A percentile compares a stretch with the other conserved stretches of the same genome.
phyloP scores from a whole-genome alignment of 352 stramenopile genomes.

The Phytophthora fragariaefolia region DNA sequence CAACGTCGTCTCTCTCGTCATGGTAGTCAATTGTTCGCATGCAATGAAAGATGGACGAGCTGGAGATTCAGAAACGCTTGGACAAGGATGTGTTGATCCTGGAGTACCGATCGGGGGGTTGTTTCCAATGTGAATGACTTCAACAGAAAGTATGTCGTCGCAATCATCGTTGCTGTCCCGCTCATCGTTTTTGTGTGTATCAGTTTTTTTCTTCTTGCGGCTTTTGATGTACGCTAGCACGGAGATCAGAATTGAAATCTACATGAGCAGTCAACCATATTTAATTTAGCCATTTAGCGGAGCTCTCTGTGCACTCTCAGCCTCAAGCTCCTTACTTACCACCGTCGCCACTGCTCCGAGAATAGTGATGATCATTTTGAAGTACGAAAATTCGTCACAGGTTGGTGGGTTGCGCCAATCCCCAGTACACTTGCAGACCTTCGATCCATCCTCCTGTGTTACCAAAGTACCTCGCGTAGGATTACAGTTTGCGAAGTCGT shows the following conservation, averaged over 20 bases:
- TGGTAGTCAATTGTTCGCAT: not conserved
- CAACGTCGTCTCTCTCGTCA: constrained; percentile 20
- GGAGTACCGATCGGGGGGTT: constrained; percentile 1
- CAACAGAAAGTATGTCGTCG: constrained; percentile 13
- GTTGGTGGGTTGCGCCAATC: constrained; percentile 52
- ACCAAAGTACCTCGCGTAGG: constrained; percentile 43
- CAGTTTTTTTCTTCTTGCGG: constrained; percentile 29
- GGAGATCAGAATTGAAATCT: constrained; percentile 49
- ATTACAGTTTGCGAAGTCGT: constrained; percentile 43
- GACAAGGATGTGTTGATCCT: not conserved
- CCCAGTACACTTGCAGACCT: constrained; percentile 45
- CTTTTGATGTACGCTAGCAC: constrained; percentile 39
- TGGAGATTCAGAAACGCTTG: not conserved
- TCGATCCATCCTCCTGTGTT: constrained; percentile 36
- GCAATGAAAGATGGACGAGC: constrained; percentile 5
- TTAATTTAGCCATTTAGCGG: not conserved
- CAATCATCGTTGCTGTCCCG: constrained; percentile 4
- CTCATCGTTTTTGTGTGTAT: constrained; percentile 2
- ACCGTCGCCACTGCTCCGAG: constrained; percentile 45
- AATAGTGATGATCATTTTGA: constrained; percentile 50
- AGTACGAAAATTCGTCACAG: constrained; percentile 45
- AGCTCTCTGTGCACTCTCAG: too few relatives aligned
- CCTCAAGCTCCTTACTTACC: constrained; percentile 18
- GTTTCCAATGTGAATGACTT: constrained; percentile 11
- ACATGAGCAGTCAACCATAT: too few relatives aligned